phyloP scores from a whole-genome alignment of 306 rosid genomes.

The Potentilla sterilis region DNA sequence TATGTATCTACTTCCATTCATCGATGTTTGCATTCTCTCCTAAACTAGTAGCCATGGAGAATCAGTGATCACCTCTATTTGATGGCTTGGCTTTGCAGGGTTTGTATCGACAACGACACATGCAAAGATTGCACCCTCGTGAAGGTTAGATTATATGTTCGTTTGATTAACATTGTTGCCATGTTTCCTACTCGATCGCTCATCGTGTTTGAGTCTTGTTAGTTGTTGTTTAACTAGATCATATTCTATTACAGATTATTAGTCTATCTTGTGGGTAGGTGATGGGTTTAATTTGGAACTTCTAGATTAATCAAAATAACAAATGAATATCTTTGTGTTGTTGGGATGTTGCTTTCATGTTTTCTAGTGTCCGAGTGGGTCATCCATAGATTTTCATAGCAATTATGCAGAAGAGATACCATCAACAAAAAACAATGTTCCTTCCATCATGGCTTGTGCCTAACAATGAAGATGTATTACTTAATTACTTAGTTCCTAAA shows the following conservation, averaged over 20 bases:
- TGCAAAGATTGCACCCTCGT: constrained; percentile 66
- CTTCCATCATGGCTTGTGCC: not conserved
- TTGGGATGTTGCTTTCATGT: not conserved
- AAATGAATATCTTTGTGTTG: not conserved
- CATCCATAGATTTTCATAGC: not conserved
- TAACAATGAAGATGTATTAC: not conserved
- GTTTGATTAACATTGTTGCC: not conserved
- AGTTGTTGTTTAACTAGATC: not conserved
- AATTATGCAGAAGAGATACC: not conserved
- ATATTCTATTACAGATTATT: not conserved
- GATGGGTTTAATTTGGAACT: constrained; percentile 5
- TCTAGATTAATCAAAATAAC: not conserved
- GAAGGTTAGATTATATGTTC: constrained; percentile 47
- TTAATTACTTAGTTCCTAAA: not conserved
- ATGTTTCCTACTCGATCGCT: not conserved
- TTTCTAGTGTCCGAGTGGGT: not conserved
- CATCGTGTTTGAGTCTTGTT: not conserved
- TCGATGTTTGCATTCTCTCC: not conserved
- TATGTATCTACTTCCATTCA: constrained; percentile 14
- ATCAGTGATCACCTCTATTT: not conserved
- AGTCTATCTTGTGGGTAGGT: constrained; percentile 7
- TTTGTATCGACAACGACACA: constrained; percentile 83
- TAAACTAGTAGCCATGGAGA: not conserved
- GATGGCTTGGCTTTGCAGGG: constrained; percentile 46
- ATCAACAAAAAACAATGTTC: not conserved